Evolutionary conservation across 306 rosid species (phyloP), one percentile per base, ranked within the genome.

Genomic region (Rosa rugosa): DNA sequence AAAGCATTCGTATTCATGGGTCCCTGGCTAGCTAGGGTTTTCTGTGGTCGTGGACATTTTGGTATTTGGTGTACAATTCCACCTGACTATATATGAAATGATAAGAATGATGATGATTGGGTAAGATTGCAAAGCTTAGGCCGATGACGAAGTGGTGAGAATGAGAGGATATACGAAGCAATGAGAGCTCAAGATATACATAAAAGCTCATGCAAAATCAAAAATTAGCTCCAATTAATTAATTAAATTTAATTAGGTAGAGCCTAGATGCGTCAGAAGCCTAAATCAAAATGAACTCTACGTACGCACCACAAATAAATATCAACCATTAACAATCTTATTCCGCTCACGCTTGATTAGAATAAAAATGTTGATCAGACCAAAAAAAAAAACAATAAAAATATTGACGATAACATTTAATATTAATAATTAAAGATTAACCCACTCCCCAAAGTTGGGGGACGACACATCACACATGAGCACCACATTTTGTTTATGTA

Each of bases 141-240:
- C 34, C 13, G 71, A 46, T 75, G 79, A 45, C 79, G 47, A 45
- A 10, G 22, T 73, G 17, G 16, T 62, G 59, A 75, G 59, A 60
- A 1, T 17, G 69, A 64, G 41, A 31, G 69, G 67, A 62, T 62
- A 62, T 25, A 62, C 40, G 67, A 60, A 60, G 36, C 8, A 0
- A 5, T 42, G 45, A 42, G 10, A 64, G 44, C 8, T 12, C 8
- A n/a, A 14, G 44, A 36, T 65, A 64, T 38, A 65, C 22, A 36
- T 7, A 31, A 25, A 34, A 34, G 42, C 20, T 62, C 8, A 34
- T 31, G 3, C 41, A 11, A 64, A 14, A 14, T 64, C n/a, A 0
- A 2, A 31, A 34, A 14, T 31, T 63, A 27, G 44, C 8, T 64
- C 44, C 71, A 40, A 20, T 47, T 8, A 18, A 65, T 65, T 5